Conservation (phyloP, 2,329 filamentous ascomycete species). For the Claviceps maximensis region DNA sequence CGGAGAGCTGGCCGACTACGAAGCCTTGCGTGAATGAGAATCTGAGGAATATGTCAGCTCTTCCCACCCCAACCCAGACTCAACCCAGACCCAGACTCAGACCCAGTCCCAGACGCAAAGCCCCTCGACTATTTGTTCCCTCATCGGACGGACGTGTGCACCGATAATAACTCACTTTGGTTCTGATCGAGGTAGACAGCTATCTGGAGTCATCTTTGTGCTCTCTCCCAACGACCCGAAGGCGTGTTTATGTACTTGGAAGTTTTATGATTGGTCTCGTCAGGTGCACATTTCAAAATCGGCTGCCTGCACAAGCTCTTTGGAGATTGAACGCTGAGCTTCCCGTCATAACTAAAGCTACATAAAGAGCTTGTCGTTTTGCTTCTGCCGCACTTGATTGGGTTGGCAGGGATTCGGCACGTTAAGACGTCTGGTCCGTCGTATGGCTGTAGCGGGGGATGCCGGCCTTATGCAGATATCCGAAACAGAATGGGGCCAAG, state of each 20-base stretch:
- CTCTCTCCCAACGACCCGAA: background rate
- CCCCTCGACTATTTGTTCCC: background rate
- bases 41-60: constrained; percentile 17
- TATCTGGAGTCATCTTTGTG: constrained; percentile 25
- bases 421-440: background rate
- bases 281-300: background rate
- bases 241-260: background rate
- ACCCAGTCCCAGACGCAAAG: too few species aligned
- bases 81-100: too few species aligned
- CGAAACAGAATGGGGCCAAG: background rate
- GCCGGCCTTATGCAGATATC: background rate
- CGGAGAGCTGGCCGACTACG: constrained; percentile 81
- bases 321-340: background rate
- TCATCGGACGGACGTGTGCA: background rate
- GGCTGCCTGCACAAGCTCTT: background rate
- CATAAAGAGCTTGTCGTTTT: background rate
- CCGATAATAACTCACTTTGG: constrained; percentile 29
- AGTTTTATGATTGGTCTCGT: background rate
- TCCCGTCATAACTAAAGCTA: background rate
- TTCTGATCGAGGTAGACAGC: constrained; percentile 29
- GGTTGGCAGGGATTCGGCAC: background rate
- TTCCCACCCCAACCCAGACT: too few species aligned
- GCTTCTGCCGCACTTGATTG: background rate
- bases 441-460: constrained; percentile 1
- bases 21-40: constrained; percentile 90